Base-by-base conservation (phyloP, 148 eudicot genomes). In the Heliosperma pusillum region DNA sequence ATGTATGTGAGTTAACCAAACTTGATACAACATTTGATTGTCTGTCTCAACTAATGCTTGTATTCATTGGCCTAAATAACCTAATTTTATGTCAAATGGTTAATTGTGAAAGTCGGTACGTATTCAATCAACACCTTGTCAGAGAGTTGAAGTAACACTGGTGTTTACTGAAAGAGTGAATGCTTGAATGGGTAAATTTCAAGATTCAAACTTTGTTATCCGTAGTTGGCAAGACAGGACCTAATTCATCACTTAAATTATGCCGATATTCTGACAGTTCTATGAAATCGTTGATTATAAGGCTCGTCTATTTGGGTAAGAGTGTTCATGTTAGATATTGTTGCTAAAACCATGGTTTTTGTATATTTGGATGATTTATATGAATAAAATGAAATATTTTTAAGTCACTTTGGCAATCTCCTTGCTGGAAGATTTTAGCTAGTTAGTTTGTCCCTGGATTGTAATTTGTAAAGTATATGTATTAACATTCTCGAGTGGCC, bases 141-240 rank as follows among this genome's bases (percentile, higher is more conserved):
- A 36, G 42, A 6, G 42, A 36, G 42, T 36, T 10, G 9, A 15
- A 50, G 55, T 50, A 50, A 36, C 61, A 57, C 61, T 25, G 30
- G n/a, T 63, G 36, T 63, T 27, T 16, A 9, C n/a, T 20, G 13
- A 29, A 63, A 29, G 67, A 29, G 36, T 33, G 69, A 29, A 65
- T 66, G 24, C 2, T 6, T 66, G 69, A 66, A 33, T 66, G n/a
- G 13, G 50, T 66, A 33, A 66, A 66, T 66, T 24, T 44, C n/a
- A 19, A 66, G 11, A 27, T 63, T 66, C 15, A 50, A 36, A 36
- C 42, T 36, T 36, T 36, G 42, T 36, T n/a, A n/a, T n/a, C n/a
- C n/a, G n/a, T n/a, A n/a, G n/a, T n/a, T n/a, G n/a, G 8, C 42
- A 36, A 50, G 55, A 12, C 3, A 11, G 10, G 19, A 50, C 55